These are phyloP conservation scores for Penicillium griseofulvum DNA, from an alignment of 2,329 filamentous ascomycete species.

Conservation along the genomic window DNA sequence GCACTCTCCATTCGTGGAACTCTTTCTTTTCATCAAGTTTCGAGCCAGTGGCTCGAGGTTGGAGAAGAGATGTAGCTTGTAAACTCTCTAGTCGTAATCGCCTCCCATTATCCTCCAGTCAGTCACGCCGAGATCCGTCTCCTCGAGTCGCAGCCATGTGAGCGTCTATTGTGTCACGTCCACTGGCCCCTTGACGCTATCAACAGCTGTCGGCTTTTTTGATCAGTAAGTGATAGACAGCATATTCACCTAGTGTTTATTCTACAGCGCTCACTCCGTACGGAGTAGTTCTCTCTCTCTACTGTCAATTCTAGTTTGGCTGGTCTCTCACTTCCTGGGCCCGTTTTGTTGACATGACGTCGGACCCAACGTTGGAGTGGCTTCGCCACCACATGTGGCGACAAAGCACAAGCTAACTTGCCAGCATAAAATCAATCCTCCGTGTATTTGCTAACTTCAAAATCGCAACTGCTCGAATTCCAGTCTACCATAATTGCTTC, in stretches of 20 bases:
- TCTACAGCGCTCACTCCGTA: too few species aligned
- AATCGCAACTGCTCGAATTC: neutral
- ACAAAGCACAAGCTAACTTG: neutral
- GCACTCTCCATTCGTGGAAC: constrained; percentile 31
- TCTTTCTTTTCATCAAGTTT: constrained; percentile 36
- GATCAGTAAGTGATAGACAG: neutral
- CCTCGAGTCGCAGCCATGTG: too few species aligned
- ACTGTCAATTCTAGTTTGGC: neutral
- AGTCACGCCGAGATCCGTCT: too few species aligned
- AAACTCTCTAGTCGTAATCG: neutral
- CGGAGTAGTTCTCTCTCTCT: neutral
- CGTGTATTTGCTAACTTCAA: too few species aligned
- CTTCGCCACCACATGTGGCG: constrained; percentile 10
- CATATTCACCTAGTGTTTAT: neutral
- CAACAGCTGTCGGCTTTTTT: neutral
- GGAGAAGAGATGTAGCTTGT: constrained; percentile 29
- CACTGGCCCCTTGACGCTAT: too few species aligned
- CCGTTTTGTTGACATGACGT: constrained; percentile 5
- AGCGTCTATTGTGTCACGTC: too few species aligned
- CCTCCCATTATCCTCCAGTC: too few species aligned
- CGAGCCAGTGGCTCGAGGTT: constrained; percentile 31
- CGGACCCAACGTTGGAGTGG: neutral
- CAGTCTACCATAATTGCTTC: neutral
- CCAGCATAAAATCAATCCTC: neutral
- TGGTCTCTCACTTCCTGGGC: neutral